phyloP scores from a whole-genome alignment of 768 basidiomycete genomes.

The Lentinula boryana region DNA sequence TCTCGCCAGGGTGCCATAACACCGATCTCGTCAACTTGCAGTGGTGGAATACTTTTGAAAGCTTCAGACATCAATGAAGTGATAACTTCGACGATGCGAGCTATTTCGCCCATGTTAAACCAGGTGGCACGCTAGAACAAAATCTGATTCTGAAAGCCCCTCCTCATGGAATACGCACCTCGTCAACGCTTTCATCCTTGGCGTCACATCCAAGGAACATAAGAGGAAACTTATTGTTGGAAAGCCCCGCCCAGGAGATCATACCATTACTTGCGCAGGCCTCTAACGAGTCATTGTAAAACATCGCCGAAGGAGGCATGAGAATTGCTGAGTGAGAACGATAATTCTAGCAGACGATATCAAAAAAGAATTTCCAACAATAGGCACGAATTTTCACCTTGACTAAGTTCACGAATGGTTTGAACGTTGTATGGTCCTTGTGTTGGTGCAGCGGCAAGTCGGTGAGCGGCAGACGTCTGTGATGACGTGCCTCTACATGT shows the following conservation, averaged over 20 bases:
- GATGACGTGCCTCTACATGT: slow-evolving; percentile 13
- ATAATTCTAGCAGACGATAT: slow-evolving; percentile 29
- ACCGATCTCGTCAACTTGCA: slow-evolving; percentile 36
- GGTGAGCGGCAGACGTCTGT: background rate
- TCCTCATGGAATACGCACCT: slow-evolving; percentile 22
- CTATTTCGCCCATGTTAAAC: slow-evolving; percentile 44
- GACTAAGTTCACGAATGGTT: slow-evolving; percentile 36
- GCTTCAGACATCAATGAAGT: slow-evolving; percentile 32
- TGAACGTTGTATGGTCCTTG: background rate
- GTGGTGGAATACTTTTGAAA: slow-evolving; percentile 29
- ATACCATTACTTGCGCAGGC: slow-evolving; percentile 39
- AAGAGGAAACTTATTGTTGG: slow-evolving; percentile 33
- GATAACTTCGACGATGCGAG: slow-evolving; percentile 30
- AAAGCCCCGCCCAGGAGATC: slow-evolving; percentile 33
- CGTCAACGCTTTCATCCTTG: slow-evolving; percentile 39
- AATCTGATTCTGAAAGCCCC: background rate
- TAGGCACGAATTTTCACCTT: slow-evolving; percentile 26
- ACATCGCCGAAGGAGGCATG: slow-evolving; percentile 50
- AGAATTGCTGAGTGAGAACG: slow-evolving; percentile 47
- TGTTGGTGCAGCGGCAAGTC: background rate
- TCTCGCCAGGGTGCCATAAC: slow-evolving; percentile 50
- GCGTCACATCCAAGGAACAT: slow-evolving; percentile 37
- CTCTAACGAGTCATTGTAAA: slow-evolving; percentile 42
- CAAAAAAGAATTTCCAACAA: background rate
- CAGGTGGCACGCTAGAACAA: slow-evolving; percentile 36